Evolutionary conservation across 176 grass and related monocot genomes (phyloP).

Genomic region (Aegilops umbellulata): DNA sequence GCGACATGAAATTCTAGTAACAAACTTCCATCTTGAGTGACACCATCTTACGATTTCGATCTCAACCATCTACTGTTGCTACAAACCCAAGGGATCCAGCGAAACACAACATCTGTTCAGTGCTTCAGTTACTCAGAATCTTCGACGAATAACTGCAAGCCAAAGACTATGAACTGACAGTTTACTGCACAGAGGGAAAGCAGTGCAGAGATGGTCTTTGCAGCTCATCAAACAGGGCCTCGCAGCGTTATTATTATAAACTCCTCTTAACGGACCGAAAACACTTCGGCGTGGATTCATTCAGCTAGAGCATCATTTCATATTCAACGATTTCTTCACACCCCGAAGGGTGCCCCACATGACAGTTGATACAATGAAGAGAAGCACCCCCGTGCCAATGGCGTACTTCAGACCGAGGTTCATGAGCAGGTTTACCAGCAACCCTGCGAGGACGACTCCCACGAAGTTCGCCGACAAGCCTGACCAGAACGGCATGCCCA

Average conservation of each 20-base stretch:
- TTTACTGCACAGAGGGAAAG: not conserved
- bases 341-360: slow-evolving; percentile 86
- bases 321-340: slow-evolving; percentile 50
- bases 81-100: not conserved
- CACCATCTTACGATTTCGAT: not conserved
- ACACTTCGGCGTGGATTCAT: not conserved
- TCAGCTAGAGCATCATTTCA: slow-evolving; percentile 28
- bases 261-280: not conserved
- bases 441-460: slow-evolving; percentile 68
- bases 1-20: no score
- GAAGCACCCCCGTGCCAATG: slow-evolving; percentile 47
- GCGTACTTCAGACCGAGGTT: slow-evolving; percentile 80
- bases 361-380: slow-evolving; percentile 69
- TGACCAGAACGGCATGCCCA: slow-evolving; percentile 80
- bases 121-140: no score
- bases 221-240: not conserved
- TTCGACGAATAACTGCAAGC: not conserved
- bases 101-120: not conserved
- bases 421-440: slow-evolving; percentile 85
- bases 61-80: not conserved
- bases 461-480: slow-evolving; percentile 76
- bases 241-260: not conserved
- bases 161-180: not conserved
- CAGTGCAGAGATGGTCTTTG: not conserved
- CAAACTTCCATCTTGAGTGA: no score